Base-by-base conservation (phyloP, 257 asterid genomes). In the Striga asiatica region DNA sequence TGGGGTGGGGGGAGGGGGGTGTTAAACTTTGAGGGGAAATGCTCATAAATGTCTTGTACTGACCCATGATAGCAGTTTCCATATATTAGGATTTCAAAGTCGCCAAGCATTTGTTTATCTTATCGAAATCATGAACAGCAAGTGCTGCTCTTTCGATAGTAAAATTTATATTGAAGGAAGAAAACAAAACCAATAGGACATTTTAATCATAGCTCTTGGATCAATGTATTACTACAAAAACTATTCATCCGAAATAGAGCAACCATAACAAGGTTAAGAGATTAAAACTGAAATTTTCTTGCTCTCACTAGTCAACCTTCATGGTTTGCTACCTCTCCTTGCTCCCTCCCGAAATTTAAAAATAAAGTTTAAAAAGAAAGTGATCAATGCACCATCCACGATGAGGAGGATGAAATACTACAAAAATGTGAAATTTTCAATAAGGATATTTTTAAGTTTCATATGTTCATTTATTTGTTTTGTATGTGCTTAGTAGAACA, bases 121-220 rank as follows among this genome's bases (percentile, higher is more conserved):
- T 9, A 47, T 50, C 49, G 25, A 8, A 61, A 21, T 29, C 55
- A 52, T 25, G 39, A 38, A 46, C 57, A 37, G 22, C 24, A 22
- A 18, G 28, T 53, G 51, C 20, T 32, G 57, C 53, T 64, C 65
- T 8, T 58, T 28, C 50, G 18, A 10, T 13, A 47, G 39, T 42
- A 19, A 20, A 25, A 25, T 54, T 54, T 45, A 19, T 19, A 29
- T 13, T 9, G 22, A 17, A 5, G 13, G 22, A 17, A 5, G 13
- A 37, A 32, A 9, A 12, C 17, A 52, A 46, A 39, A 13, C 31
- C 35, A 5, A 19, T 19, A n/a, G 2, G 2, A 13, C 16, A 13
- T 29, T 10, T 27, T 28, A 5, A 10, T 47, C 56, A 5, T 17
- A 6, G 47, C 54, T 51, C 13, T 52, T 21, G 8, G 51, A 12